These are phyloP conservation scores for Didymella lethalis DNA, from an alignment of 2,329 filamentous ascomycete species.

Conservation along the genomic window DNA sequence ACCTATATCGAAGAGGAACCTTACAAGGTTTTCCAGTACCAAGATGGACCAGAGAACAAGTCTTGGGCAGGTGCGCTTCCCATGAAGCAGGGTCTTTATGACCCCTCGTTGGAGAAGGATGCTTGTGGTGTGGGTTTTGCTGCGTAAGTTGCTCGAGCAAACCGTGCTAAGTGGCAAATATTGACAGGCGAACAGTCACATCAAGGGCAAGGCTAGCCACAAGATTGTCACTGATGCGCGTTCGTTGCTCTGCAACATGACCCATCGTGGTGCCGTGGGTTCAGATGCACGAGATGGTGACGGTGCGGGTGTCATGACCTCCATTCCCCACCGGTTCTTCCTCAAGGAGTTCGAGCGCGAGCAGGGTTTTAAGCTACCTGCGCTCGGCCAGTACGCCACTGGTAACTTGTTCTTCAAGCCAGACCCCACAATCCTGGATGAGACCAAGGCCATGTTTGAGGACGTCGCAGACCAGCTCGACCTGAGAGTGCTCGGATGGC, in stretches of 20 bases:
- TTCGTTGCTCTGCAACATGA: conserved; percentile 99
- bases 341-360: conserved; percentile 97
- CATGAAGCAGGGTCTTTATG: conserved; percentile 98
- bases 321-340: conserved; percentile 97
- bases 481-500: conserved; percentile 92
- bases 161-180: neutral
- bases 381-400: conserved; percentile 91
- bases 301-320: conserved; percentile 99
- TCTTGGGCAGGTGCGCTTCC: conserved; percentile 96
- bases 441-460: conserved; percentile 93
- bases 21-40: conserved; percentile 79
- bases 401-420: conserved; percentile 99
- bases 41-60: conserved; percentile 78
- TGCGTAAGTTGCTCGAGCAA: conserved; percentile 69
- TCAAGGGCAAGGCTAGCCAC: conserved; percentile 96
- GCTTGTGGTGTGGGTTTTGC: conserved; percentile 99
- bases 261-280: conserved; percentile 96
- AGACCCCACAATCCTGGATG: conserved; percentile 84
- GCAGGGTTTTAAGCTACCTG: conserved; percentile 85
- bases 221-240: conserved; percentile 99
- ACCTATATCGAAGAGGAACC: conserved; percentile 65
- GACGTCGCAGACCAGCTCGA: conserved; percentile 88
- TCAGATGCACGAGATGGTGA: conserved; percentile 98
- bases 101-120: conserved; percentile 97
- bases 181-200: conserved; percentile 70